phyloP scores from a whole-genome alignment of 495 filamentous ascomycete species.

The Aspergillus heteromorphus region DNA sequence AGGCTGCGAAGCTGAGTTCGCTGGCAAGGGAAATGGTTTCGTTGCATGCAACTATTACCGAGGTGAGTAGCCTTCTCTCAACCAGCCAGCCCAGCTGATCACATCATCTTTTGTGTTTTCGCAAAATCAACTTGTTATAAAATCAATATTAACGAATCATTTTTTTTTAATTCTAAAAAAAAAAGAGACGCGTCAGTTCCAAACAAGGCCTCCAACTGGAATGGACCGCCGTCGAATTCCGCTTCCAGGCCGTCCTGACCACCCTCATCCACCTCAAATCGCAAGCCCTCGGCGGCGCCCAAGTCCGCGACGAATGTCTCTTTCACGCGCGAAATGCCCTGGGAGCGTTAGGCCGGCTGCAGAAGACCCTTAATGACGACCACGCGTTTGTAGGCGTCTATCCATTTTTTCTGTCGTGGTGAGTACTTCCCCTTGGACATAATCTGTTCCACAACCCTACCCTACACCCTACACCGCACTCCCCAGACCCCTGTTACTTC shows the following conservation, averaged over 20 bases:
- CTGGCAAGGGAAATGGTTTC: not conserved
- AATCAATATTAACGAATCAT: no score
- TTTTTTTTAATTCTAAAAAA: not conserved
- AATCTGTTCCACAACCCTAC: no score
- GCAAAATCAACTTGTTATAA: no score
- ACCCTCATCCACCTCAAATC: constrained; percentile 9
- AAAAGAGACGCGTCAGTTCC: no score
- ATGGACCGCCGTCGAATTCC: constrained; percentile 29
- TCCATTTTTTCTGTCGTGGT: constrained; percentile 30
- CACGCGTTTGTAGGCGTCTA: constrained; percentile 19
- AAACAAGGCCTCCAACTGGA: constrained; percentile 1
- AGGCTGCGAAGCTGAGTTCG: not conserved
- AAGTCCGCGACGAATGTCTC: constrained; percentile 26
- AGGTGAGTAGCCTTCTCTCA: no score
- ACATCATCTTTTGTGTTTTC: no score
- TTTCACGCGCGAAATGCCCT: constrained; percentile 22
- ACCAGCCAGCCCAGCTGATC: no score
- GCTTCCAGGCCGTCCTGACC: constrained; percentile 23
- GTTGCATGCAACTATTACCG: not conserved
- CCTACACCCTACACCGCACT: no score
- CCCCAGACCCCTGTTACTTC: no score
- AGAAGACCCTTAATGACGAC: constrained; percentile 16
- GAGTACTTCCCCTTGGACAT: not conserved
- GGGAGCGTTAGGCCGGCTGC: constrained; percentile 18
- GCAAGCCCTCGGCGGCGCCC: constrained; percentile 12